A percentile compares a stretch with the other conserved stretches of the same genome.
Evolutionary conservation across 2,329 filamentous ascomycete genomes (phyloP).

Genomic region (Endoconidiophora laricicola): DNA sequence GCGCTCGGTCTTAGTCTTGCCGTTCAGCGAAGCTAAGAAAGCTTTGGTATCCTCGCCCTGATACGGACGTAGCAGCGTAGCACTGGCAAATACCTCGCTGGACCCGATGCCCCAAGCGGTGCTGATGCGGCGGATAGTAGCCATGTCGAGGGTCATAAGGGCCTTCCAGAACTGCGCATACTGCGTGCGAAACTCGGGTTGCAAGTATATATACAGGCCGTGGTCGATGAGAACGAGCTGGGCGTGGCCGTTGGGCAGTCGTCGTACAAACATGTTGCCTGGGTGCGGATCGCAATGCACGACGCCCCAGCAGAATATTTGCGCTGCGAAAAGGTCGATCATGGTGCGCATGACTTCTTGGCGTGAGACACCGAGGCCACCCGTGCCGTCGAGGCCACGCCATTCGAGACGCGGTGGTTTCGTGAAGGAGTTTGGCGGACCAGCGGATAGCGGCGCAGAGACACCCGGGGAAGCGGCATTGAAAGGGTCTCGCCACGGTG

Average conservation of each 20-base stretch:
- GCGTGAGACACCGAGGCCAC: conserved; percentile 67
- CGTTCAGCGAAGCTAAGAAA: conserved; percentile 48
- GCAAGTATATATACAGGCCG: conserved; percentile 87
- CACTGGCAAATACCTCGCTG: conserved; percentile 78
- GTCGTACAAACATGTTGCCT: conserved; percentile 90
- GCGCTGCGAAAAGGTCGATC: conserved; percentile 88
- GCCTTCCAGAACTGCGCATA: conserved; percentile 89
- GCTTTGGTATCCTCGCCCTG: conserved; percentile 60
- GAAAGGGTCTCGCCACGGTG: conserved; percentile 62
- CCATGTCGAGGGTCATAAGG: conserved; percentile 84
- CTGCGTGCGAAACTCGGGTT: conserved; percentile 63
- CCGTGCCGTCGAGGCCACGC: conserved; percentile 54
- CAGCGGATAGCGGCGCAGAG: conserved; percentile 42
- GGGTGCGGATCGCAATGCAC: conserved; percentile 96
- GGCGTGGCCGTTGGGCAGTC: conserved; percentile 61
- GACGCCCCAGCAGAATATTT: conserved; percentile 93
- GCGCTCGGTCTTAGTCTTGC: conserved; percentile 47
- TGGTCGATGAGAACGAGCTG: conserved; percentile 96
- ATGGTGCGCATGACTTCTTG: conserved; percentile 92
- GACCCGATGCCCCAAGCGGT: conserved; percentile 67
- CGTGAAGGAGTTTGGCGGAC: conserved; percentile 34
- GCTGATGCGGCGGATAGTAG: conserved; percentile 56
- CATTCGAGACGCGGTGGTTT: conserved; percentile 71
- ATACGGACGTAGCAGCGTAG: conserved; percentile 80
- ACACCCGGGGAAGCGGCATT: conserved; percentile 64